These are phyloP conservation scores for Zymoseptoria brevis DNA, from an alignment of 2,329 filamentous ascomycete species.

Conservation along the genomic window DNA sequence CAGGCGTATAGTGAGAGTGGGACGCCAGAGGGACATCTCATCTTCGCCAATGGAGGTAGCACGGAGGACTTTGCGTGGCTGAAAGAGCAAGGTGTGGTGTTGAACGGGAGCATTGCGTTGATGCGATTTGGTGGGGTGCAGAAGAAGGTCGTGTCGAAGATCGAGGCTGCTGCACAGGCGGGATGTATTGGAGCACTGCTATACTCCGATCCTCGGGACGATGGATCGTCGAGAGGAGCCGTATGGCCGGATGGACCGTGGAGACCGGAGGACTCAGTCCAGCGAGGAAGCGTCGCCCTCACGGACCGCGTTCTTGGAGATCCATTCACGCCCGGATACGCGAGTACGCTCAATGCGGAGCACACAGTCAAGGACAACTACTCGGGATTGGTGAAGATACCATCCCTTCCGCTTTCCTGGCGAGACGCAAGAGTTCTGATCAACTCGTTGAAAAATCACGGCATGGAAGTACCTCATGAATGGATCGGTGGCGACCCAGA, in stretches of 20 bases:
- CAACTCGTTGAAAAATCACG: conserved; percentile 65
- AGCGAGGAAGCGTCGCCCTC: conserved; percentile 71
- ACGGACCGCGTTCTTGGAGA: conserved; percentile 82
- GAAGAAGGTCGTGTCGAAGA: conserved; percentile 66
- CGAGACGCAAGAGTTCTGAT: conserved; percentile 76
- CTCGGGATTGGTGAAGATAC: conserved; percentile 68
- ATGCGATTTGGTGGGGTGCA: conserved; percentile 74
- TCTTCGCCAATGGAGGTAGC: conserved; percentile 90
- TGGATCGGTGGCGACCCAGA: conserved; percentile 74
- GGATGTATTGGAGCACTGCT: conserved; percentile 84
- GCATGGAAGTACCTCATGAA: conserved; percentile 56
- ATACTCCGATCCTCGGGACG: conserved; percentile 82
- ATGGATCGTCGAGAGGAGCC: conserved; percentile 67
- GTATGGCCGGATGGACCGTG: conserved; percentile 69
- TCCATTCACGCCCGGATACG: conserved; percentile 82
- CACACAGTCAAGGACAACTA: conserved; percentile 64
- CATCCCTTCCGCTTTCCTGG: conserved; percentile 84
- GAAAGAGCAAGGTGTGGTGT: conserved; percentile 60
- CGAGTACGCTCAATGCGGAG: conserved; percentile 58
- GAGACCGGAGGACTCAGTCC: conserved; percentile 74
- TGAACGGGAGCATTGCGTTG: conserved; percentile 73
- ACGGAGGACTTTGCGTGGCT: conserved; percentile 72
- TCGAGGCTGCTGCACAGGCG: conserved; percentile 80
- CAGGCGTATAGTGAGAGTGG: conserved; percentile 84
- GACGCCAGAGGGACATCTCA: conserved; percentile 73